phyloP scores from a whole-genome alignment of 805 yeast species.

The Pichia deserticola region DNA sequence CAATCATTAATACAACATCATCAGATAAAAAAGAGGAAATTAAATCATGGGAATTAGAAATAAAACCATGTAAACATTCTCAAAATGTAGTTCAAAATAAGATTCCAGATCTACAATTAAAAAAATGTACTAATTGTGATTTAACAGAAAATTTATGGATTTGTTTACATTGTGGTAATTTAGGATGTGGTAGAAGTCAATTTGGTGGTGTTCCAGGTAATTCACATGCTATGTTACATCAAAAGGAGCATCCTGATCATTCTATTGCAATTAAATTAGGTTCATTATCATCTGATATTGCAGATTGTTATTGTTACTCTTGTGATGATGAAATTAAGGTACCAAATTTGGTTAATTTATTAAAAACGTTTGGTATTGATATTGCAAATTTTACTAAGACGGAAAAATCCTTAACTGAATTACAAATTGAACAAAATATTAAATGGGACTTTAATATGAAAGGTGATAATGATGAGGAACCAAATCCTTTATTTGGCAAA shows the following conservation, averaged over 20 bases:
- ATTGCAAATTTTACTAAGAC: conserved; percentile 51
- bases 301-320: conserved; percentile 82
- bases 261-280: conserved; percentile 88
- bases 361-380: conserved; percentile 63
- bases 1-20: conserved; percentile 51
- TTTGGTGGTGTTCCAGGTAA: conserved; percentile 93
- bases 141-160: conserved; percentile 81
- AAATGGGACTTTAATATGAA: conserved; percentile 89
- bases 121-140: conserved; percentile 51
- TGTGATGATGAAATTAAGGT: conserved; percentile 88
- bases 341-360: conserved; percentile 41
- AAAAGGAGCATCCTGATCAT: conserved; percentile 45
- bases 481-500: conserved; percentile 63
- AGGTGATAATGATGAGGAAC: conserved; percentile 57
- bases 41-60: conserved; percentile 87
- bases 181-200: conserved; percentile 94
- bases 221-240: conserved; percentile 81
- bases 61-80: conserved; percentile 73
- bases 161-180: conserved; percentile 81
- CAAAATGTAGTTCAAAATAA: conserved; percentile 39
- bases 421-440: conserved; percentile 87
- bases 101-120: conserved; percentile 25
- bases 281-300: conserved; percentile 68
- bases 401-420: conserved; percentile 80
- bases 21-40: conserved; percentile 58